phyloP scores from a whole-genome alignment of 129 eudicot species.

The Flaveria ramosissima region DNA sequence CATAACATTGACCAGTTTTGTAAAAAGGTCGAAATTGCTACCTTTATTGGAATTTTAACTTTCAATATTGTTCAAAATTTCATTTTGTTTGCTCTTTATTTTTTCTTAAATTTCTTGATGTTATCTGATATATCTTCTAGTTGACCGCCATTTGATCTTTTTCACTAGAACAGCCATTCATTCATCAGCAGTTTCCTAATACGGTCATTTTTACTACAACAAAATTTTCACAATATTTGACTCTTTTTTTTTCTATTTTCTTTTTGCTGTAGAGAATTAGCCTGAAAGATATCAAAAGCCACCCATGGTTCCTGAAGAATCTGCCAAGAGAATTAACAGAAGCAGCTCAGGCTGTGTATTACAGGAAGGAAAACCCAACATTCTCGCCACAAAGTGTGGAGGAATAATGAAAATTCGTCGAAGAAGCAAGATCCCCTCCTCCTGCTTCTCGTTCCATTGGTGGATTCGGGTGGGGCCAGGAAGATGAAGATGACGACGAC shows the following conservation, averaged over 20 bases:
- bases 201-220: neutral
- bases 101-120: neutral
- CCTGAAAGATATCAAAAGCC: slow-evolving; percentile 78
- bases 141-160: neutral
- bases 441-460: slow-evolving; percentile 68
- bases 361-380: slow-evolving; percentile 80
- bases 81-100: neutral
- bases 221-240: neutral
- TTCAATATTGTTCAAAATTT: neutral
- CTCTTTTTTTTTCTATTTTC: neutral
- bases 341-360: slow-evolving; percentile 69
- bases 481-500: slow-evolving; percentile 60
- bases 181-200: neutral
- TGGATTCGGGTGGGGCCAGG: slow-evolving; percentile 83
- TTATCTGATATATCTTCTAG: neutral
- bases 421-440: slow-evolving; percentile 77
- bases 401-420: slow-evolving; percentile 80
- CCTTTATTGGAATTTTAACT: neutral
- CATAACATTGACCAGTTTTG: neutral
- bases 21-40: neutral
- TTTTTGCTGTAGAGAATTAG: slow-evolving; percentile 60
- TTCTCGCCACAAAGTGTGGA: slow-evolving; percentile 82
- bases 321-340: slow-evolving; percentile 86
- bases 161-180: neutral
- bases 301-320: slow-evolving; percentile 96